These are phyloP conservation scores for Echinosophora koreensis DNA, from an alignment of 306 rosid genomes.

Conservation along the genomic window DNA sequence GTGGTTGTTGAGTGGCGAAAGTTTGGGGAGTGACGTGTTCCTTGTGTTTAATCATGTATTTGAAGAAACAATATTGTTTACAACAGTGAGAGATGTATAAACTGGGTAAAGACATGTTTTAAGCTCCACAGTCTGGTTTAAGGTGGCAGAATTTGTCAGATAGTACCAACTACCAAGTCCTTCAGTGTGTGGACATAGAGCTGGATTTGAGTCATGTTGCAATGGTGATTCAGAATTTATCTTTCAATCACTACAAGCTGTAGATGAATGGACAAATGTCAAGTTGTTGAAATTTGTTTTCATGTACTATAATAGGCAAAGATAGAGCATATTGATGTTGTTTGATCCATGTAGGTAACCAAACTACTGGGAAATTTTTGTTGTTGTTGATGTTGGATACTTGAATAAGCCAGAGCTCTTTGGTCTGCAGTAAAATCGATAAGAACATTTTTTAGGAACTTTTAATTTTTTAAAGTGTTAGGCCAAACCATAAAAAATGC, in stretches of 20 bases:
- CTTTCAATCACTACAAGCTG: neutral
- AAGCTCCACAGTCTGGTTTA: neutral
- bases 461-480: neutral
- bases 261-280: slow-evolving; percentile 4
- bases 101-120: neutral
- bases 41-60: neutral
- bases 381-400: no score
- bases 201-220: neutral
- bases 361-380: neutral
- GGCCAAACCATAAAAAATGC: neutral
- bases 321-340: neutral
- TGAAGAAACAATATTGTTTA: neutral
- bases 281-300: neutral
- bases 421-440: no score
- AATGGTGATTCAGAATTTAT: neutral
- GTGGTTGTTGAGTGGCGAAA: neutral
- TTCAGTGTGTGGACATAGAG: neutral
- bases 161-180: neutral
- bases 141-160: neutral
- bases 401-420: neutral
- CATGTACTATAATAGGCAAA: no score
- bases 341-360: neutral
- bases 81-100: neutral
- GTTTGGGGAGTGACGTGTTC: neutral
- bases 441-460: no score